Conservation (phyloP, 2,329 filamentous ascomycete species). For the Lecanosticta acicola region DNA sequence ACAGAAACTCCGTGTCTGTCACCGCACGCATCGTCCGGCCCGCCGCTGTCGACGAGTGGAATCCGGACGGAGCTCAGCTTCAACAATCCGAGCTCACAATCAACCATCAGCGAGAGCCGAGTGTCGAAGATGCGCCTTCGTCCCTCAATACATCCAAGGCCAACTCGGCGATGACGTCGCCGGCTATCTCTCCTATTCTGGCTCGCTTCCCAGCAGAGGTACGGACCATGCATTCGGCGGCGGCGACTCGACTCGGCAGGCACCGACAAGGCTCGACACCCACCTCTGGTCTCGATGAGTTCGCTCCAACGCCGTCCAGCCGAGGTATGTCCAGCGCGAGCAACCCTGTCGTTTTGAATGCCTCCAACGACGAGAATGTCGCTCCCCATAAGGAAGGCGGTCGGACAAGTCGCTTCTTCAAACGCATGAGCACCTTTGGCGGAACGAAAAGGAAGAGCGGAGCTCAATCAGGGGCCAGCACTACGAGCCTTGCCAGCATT, state of each 20-base stretch:
- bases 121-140: neutral
- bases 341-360: constrained; percentile 19
- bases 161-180: constrained; percentile 5
- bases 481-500: constrained; percentile 12
- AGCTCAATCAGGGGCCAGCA: constrained; percentile 19
- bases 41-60: constrained; percentile 5
- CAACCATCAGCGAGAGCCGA: constrained; percentile 45
- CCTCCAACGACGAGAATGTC: constrained; percentile 44
- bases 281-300: constrained; percentile 14
- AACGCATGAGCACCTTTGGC: constrained; percentile 49
- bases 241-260: constrained; percentile 10
- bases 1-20: constrained; percentile 76
- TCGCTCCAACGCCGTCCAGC: constrained; percentile 18
- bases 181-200: constrained; percentile 14
- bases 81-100: constrained; percentile 57
- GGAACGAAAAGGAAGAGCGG: constrained; percentile 46
- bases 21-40: constrained; percentile 77
- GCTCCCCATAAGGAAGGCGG: constrained; percentile 34
- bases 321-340: constrained; percentile 9
- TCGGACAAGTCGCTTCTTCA: constrained; percentile 58
- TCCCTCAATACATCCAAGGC: constrained; percentile 3
- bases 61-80: constrained; percentile 36
- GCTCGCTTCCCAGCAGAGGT: constrained; percentile 18
- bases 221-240: constrained; percentile 17
- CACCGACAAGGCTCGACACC: constrained; percentile 7